Evolutionary conservation across 2,329 filamentous ascomycete species (phyloP).

Genomic region (Knufia petricola): DNA sequence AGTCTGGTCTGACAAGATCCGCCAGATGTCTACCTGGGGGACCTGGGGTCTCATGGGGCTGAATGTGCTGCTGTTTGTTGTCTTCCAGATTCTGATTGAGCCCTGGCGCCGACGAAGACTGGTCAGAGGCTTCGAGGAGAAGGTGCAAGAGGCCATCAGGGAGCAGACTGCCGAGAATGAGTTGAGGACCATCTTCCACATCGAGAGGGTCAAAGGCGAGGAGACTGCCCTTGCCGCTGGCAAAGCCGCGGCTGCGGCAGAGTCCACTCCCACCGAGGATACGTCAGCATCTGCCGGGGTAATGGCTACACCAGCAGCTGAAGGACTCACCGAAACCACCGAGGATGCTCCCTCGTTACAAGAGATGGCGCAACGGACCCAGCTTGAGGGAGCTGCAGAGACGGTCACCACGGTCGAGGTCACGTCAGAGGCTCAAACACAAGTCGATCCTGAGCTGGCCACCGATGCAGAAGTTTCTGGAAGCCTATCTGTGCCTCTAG

Average conservation of each 20-base stretch:
- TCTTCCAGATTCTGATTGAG: slow-evolving; percentile 82
- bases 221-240: background rate
- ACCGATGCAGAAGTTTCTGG: background rate
- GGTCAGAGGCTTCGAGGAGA: slow-evolving; percentile 71
- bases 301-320: background rate
- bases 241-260: slow-evolving; percentile 3
- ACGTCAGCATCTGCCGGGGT: background rate
- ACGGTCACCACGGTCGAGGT: background rate
- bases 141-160: slow-evolving; percentile 60
- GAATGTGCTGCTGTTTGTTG: slow-evolving; percentile 79
- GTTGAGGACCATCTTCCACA: background rate
- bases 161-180: slow-evolving; percentile 45
- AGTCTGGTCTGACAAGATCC: slow-evolving; percentile 97
- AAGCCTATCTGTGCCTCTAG: background rate
- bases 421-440: background rate
- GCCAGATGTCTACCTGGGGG: slow-evolving; percentile 93
- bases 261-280: background rate
- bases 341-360: background rate
- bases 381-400: background rate
- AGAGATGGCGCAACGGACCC: background rate
- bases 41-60: slow-evolving; percentile 97
- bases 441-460: background rate
- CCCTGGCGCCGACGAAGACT: slow-evolving; percentile 78
- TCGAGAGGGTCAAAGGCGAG: background rate
- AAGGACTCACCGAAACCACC: background rate